Base-by-base conservation (phyloP, 495 filamentous ascomycete genomes). In the Talaromyces adpressus region DNA sequence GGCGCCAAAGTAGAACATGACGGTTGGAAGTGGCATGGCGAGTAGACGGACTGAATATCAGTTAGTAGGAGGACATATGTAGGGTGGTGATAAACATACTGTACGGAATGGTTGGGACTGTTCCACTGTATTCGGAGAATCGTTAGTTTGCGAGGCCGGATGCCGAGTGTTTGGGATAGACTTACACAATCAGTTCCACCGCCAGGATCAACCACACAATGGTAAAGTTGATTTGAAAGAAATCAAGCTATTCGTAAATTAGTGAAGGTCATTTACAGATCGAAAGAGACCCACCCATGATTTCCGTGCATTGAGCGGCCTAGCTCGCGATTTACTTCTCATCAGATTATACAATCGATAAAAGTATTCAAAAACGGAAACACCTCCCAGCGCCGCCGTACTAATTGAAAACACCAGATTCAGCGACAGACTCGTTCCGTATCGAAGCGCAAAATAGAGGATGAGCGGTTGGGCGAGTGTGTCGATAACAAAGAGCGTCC, bases 221-320 rank as follows among this genome's bases (percentile, higher is more conserved):
- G 3, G 80, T 82, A 64, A 85, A 83, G 63, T 85, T 85, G 74
- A 85, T 84, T 54, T 87, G 84, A 63, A 86, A 86, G 71, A 84
- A 87, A 64, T 88, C 84, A 54, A 86, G 73, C 79, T 84, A 65
- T 57, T 34, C 16, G n/a, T 53, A 25, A 29, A 51, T 52, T 14
- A 71, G 60, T 20, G 57, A 71, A 58, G 66, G 58, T 27, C 14
- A 4, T n/a, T 27, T 4, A 16, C 12, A 41, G 18, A 23, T 59
- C 8, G 7, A 20, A 18, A 30, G 9, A 57, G 57, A 59, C 75
- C 6, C 71, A 80, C 77, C 75, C 84, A 81, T 73, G 71, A 75
- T 63, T 77, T 75, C 29, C 71, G 70, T 11, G 83, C 80, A 27
- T 84, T 84, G 41, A 85, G 72, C 6, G 82, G 81, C 14, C 84